Base-by-base conservation (phyloP, 257 asterid species). In the Jasminum sambac region DNA sequence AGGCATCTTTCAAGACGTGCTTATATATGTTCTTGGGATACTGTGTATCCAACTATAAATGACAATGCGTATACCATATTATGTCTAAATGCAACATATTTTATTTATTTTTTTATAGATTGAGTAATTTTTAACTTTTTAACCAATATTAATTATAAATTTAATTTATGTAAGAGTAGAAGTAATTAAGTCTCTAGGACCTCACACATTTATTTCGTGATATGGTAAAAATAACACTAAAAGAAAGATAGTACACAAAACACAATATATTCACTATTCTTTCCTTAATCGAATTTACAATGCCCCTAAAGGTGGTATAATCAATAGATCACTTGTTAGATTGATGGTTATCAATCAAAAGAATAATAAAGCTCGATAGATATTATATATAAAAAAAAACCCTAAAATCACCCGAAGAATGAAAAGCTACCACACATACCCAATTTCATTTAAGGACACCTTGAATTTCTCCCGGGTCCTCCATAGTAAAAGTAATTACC, bases 401-500 rank as follows among this genome's bases (percentile, higher is more conserved):
- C 34, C 81, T 71, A 67, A 73, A 70, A 50, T 52, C 70, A 77
- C 70, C 71, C 63, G 63, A 44, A 6, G 64, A 63, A 68, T 1
- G 14, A 23, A 55, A 14, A 42, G 60, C 13, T 10, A 73, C 12
- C 64, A n/a, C 67, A 48, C 2, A 11, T 40, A 67, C n/a, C 14
- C 62, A 61, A 6, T 16, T 69, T 4, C 41, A n/a, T 38, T 79
- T 66, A 85, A 68, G 82, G 76, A 70, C 89, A 85, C 61, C 79
- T 80, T 39, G 84, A 13, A 74, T 80, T 85, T 85, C 75, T 80
- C 7, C 89, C 89, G 0, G 89, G 89, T n/a, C 89, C 89, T 76
- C 89, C 89, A 69, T 85, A 85, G 2, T 85, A 85, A 74, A 85
- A 82, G 60, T 85, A 85, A 74, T 78, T 77, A 0, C 89, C 89